These are phyloP conservation scores for Microthlaspi erraticum DNA, from an alignment of 345 rosid species.

Conservation along the genomic window DNA sequence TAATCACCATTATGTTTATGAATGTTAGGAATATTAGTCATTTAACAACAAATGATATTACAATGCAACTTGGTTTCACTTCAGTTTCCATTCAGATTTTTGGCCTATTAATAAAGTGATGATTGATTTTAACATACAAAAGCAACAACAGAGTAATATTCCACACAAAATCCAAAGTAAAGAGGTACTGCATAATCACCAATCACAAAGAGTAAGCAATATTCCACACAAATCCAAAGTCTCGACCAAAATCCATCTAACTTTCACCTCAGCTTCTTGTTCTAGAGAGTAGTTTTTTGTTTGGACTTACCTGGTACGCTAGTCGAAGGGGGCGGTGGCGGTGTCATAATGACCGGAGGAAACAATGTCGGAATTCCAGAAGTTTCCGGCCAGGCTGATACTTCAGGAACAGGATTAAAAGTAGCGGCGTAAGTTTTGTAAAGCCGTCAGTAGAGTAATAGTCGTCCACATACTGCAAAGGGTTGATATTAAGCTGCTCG, in stretches of 20 bases:
- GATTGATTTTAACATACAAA: neutral
- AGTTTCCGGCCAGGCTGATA: conserved; percentile 30
- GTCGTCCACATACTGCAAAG: conserved; percentile 30
- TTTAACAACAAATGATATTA: neutral
- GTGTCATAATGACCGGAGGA: conserved; percentile 18
- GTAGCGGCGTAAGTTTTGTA: conserved; percentile 6
- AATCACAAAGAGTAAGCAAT: too few relatives aligned
- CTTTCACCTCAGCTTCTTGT: neutral
- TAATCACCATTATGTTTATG: too few relatives aligned
- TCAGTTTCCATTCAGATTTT: too few relatives aligned
- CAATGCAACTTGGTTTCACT: too few relatives aligned
- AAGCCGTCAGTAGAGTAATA: neutral
- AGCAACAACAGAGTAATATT: too few relatives aligned
- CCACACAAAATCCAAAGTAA: too few relatives aligned
- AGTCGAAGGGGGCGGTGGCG: too few relatives aligned
- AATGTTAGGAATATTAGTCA: neutral
- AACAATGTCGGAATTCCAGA: conserved; percentile 29
- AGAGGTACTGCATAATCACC: neutral
- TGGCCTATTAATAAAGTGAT: too few relatives aligned
- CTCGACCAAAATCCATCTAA: neutral
- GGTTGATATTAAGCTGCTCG: conserved; percentile 22
- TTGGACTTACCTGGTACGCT: too few relatives aligned
- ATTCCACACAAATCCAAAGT: too few relatives aligned
- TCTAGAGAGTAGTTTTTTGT: too few relatives aligned
- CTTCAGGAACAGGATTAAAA: neutral